Percentiles rank a stretch among this genome's conserved stretches.
Evolutionary conservation across 2,329 filamentous ascomycete genomes (phyloP).

Genomic region (Intubia oerlemansii): DNA sequence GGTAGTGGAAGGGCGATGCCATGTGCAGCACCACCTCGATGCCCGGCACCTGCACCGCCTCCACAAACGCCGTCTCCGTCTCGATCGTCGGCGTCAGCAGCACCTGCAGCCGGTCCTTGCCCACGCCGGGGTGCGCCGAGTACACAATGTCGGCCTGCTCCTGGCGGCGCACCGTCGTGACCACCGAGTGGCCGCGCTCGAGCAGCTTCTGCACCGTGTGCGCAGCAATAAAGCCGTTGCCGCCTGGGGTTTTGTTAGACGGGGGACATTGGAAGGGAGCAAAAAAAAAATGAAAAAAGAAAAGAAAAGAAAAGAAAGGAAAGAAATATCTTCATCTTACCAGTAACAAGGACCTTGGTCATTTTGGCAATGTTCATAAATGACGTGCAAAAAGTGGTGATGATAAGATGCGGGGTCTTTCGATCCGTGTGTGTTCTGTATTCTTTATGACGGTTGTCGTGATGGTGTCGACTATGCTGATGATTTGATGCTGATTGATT

Average conservation of each 20-base stretch:
- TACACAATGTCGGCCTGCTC: constrained; percentile 30
- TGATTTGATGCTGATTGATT: no score
- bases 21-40: constrained; percentile 38
- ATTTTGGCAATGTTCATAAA: no score
- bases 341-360: constrained; percentile 25
- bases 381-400: no score
- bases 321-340: no score
- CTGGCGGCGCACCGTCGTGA: constrained; percentile 33
- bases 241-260: constrained; percentile 14
- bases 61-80: constrained; percentile 49
- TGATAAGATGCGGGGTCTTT: no score
- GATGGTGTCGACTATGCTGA: no score
- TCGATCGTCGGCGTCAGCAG: constrained; percentile 62
- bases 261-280: neutral
- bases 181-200: constrained; percentile 24
- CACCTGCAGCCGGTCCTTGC: constrained; percentile 21
- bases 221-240: constrained; percentile 30
- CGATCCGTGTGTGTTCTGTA: no score
- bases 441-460: no score
- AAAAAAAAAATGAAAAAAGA: neutral
- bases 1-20: constrained; percentile 36
- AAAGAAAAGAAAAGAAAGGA: no score
- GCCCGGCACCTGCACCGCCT: constrained; percentile 27
- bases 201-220: constrained; percentile 34
- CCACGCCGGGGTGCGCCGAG: constrained; percentile 21